These are phyloP conservation scores for Meredithiella fracta DNA, from an alignment of 2,329 filamentous ascomycete species.

Conservation along the genomic window DNA sequence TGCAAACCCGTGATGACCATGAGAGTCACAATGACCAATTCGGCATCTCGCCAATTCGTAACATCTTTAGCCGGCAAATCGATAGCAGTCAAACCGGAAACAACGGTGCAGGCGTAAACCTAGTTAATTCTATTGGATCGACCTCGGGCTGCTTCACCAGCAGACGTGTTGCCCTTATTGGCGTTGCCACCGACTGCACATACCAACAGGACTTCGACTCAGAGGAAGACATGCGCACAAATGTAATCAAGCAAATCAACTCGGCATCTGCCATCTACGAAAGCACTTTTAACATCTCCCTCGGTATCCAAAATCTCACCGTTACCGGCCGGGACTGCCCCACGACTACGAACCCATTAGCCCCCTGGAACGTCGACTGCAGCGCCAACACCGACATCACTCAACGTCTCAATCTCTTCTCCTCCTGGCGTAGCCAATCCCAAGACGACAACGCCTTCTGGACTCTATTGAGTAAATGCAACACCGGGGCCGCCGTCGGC, in stretches of 20 bases:
- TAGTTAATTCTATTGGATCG: slow-evolving; percentile 62
- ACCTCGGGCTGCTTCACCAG: slow-evolving; percentile 73
- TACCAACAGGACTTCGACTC: slow-evolving; percentile 61
- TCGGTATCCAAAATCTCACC: slow-evolving; percentile 74
- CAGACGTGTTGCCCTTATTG: slow-evolving; percentile 81
- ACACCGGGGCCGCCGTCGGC: slow-evolving; percentile 70
- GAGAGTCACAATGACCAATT: slow-evolving; percentile 19
- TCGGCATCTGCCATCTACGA: slow-evolving; percentile 78
- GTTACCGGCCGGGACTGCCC: slow-evolving; percentile 64
- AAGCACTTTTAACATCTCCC: slow-evolving; percentile 80
- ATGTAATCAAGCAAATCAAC: slow-evolving; percentile 74
- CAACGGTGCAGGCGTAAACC: slow-evolving; percentile 56
- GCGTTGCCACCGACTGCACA: slow-evolving; percentile 82
- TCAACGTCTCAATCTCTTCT: slow-evolving; percentile 72
- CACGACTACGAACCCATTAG: slow-evolving; percentile 43
- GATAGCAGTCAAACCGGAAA: slow-evolving; percentile 53
- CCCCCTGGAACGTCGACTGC: slow-evolving; percentile 76
- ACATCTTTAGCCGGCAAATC: slow-evolving; percentile 62
- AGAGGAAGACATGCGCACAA: slow-evolving; percentile 43
- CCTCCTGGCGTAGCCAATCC: slow-evolving; percentile 65
- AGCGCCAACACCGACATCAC: slow-evolving; percentile 45
- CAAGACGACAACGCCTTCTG: slow-evolving; percentile 79
- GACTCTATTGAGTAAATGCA: slow-evolving; percentile 72
- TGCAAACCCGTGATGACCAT: slow-evolving; percentile 35
- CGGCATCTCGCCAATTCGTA: slow-evolving; percentile 25